Conservation (phyloP, 129 eudicot genomes). For the Mikania micrantha region DNA sequence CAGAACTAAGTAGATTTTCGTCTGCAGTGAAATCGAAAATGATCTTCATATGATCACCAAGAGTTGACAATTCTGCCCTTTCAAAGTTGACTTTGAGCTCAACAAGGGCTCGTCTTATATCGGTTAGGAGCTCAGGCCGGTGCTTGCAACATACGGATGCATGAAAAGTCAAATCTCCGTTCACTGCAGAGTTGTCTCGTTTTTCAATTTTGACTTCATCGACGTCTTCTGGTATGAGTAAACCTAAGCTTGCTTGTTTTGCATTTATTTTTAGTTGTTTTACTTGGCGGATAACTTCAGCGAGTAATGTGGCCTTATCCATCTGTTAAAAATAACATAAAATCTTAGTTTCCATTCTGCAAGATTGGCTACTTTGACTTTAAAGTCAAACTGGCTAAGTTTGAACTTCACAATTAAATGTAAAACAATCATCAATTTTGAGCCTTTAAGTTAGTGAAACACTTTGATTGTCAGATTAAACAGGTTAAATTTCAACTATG, state of each 20-base stretch:
- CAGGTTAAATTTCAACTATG: background rate
- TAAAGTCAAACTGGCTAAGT: background rate
- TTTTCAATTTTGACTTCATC: slow-evolving; percentile 59
- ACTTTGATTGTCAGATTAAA: background rate
- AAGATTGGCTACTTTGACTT: slow-evolving; percentile 2
- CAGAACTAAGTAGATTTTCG: slow-evolving; percentile 29
- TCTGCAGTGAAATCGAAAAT: slow-evolving; percentile 36
- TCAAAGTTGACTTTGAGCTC: slow-evolving; percentile 42
- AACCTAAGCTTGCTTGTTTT: slow-evolving; percentile 49
- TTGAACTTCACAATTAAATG: background rate
- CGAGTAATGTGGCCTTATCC: slow-evolving; percentile 90
- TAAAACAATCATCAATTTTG: background rate
- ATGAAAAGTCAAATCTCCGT: slow-evolving; percentile 30
- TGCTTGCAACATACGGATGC: slow-evolving; percentile 62
- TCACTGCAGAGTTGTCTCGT: slow-evolving; percentile 9
- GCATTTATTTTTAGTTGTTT: slow-evolving; percentile 56
- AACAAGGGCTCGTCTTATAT: slow-evolving; percentile 39
- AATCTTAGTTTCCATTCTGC: slow-evolving; percentile 2
- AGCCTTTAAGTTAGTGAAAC: background rate
- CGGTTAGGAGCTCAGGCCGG: slow-evolving; percentile 49
- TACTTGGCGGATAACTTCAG: slow-evolving; percentile 69
- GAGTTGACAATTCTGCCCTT: slow-evolving; percentile 52
- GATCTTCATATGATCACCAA: slow-evolving; percentile 49
- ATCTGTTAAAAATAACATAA: slow-evolving; percentile 33
- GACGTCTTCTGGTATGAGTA: slow-evolving; percentile 59